Conservation (phyloP, 495 filamentous ascomycete species). For the Podospora pseudocomata region DNA sequence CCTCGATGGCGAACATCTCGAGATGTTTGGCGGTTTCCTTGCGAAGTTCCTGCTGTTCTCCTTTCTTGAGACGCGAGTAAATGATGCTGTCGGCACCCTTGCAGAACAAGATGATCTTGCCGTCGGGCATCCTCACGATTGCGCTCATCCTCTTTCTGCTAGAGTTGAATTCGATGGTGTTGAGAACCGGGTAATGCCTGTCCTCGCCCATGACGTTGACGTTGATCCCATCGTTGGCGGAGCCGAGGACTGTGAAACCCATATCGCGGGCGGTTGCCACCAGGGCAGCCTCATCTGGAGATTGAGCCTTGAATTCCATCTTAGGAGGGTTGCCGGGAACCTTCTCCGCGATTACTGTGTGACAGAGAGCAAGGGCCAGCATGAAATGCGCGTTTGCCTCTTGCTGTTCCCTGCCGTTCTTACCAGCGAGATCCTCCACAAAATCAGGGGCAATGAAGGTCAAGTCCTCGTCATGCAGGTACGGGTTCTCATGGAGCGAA, state of each 20-base stretch:
- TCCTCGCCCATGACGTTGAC: constrained; percentile 86
- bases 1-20: constrained; percentile 94
- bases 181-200: constrained; percentile 78
- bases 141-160: constrained; percentile 97
- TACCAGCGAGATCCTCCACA: constrained; percentile 72
- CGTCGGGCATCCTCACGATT: constrained; percentile 93
- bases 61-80: constrained; percentile 82
- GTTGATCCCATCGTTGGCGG: constrained; percentile 70
- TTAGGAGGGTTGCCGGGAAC: constrained; percentile 82
- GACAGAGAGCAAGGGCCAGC: constrained; percentile 90
- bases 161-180: constrained; percentile 97
- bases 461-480: constrained; percentile 80
- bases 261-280: constrained; percentile 93
- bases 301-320: constrained; percentile 95
- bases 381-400: constrained; percentile 83
- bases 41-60: constrained; percentile 81
- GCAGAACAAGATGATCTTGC: constrained; percentile 88
- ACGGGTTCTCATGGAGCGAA: constrained; percentile 81
- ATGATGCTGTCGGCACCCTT: constrained; percentile 98
- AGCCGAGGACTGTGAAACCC: constrained; percentile 91
- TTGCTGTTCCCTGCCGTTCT: constrained; percentile 72
- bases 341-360: constrained; percentile 91
- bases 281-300: constrained; percentile 92
- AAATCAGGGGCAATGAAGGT: constrained; percentile 92
- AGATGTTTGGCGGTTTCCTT: constrained; percentile 85